These are phyloP conservation scores for Rhynchospora breviuscula DNA, from an alignment of 176 grass and related monocot genomes.

Conservation along the genomic window DNA sequence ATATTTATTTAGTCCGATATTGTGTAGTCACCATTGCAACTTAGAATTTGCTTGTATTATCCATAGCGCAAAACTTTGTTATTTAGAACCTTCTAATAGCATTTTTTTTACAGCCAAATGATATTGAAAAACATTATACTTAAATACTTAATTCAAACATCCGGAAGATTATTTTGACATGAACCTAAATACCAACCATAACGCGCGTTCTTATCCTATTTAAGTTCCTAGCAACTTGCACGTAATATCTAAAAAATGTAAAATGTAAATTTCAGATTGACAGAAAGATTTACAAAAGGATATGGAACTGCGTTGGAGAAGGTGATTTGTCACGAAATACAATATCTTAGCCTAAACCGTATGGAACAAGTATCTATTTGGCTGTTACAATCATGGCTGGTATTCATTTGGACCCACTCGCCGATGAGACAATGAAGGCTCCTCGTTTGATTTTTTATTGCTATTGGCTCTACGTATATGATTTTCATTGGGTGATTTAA, in stretches of 20 bases:
- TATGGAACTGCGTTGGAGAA: not conserved
- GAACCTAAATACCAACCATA: not conserved
- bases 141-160: not conserved
- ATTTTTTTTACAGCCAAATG: not conserved
- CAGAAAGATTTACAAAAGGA: not conserved
- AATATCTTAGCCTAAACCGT: not conserved
- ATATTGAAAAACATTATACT: not conserved
- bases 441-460: not conserved
- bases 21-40: too few species aligned
- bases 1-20: too few species aligned
- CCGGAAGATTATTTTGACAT: not conserved
- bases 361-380: not conserved
- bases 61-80: not conserved
- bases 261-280: not conserved
- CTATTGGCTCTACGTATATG: not conserved
- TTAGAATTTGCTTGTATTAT: too few species aligned
- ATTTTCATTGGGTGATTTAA: not conserved
- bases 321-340: not conserved
- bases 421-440: not conserved
- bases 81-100: not conserved
- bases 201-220: not conserved
- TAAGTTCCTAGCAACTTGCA: not conserved
- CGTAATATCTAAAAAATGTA: not conserved
- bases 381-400: not conserved
- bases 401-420: not conserved